Conservation (phyloP, 1,284 basidiomycete species). For the Ceratobasidium sp. region DNA sequence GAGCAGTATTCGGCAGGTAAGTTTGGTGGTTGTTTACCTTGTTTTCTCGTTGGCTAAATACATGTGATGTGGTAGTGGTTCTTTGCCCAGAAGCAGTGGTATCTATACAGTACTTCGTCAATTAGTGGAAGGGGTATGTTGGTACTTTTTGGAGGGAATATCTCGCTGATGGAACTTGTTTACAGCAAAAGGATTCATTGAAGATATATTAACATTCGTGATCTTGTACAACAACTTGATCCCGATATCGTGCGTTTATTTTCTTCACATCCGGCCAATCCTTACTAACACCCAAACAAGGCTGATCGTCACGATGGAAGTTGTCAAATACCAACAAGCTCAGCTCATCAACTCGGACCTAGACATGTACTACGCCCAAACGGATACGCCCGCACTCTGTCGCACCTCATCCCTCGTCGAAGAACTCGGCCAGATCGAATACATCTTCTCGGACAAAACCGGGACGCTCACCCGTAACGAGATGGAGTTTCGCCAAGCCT, state of each 20-base stretch:
- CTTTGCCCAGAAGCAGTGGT: constrained; percentile 87
- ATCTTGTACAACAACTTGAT: constrained; percentile 99
- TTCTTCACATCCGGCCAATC: not conserved
- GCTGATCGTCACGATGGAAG: constrained; percentile 99
- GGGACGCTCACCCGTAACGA: constrained; percentile 97
- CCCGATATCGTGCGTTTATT: constrained; percentile 82
- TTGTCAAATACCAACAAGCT: constrained; percentile 98
- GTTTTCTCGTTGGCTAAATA: constrained; percentile 49
- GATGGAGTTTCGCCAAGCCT: constrained; percentile 97
- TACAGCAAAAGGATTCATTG: constrained; percentile 82
- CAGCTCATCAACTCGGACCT: constrained; percentile 97
- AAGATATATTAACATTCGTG: constrained; percentile 98
- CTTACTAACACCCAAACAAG: constrained; percentile 50
- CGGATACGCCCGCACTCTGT: constrained; percentile 96
- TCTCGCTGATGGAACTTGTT: constrained; percentile 33
- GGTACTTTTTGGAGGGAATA: not conserved
- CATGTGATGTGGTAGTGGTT: constrained; percentile 71
- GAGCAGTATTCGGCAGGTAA: constrained; percentile 81
- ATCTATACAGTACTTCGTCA: constrained; percentile 67
- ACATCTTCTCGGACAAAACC: constrained; percentile 99
- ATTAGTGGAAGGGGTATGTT: constrained; percentile 59
- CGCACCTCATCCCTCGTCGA: constrained; percentile 97
- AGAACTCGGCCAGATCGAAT: constrained; percentile 98
- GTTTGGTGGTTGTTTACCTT: constrained; percentile 36
- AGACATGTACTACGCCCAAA: constrained; percentile 95